phyloP scores from a whole-genome alignment of 2,329 filamentous ascomycete species.

The Trichoderma aggressivum region DNA sequence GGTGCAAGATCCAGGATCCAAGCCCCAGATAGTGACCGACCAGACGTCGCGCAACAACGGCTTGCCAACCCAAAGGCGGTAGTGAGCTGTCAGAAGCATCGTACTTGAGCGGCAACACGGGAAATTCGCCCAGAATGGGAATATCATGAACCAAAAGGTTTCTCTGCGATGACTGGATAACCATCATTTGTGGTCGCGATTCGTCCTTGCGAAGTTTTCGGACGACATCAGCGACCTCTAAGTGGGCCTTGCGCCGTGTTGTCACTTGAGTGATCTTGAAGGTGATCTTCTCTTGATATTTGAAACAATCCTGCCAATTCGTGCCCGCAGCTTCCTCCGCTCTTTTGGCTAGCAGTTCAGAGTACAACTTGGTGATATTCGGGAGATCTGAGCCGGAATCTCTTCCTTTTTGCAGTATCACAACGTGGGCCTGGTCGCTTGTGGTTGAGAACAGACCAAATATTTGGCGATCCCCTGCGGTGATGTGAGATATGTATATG shows the following conservation, averaged over 20 bases:
- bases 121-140: conserved; percentile 78
- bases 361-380: conserved; percentile 85
- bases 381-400: conserved; percentile 79
- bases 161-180: conserved; percentile 85
- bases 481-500: conserved; percentile 89
- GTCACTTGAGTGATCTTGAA: conserved; percentile 88
- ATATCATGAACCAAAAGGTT: conserved; percentile 80
- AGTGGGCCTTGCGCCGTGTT: conserved; percentile 80
- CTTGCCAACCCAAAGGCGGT: conserved; percentile 91
- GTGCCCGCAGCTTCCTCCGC: conserved; percentile 64
- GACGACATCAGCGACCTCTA: conserved; percentile 82
- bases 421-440: conserved; percentile 74
- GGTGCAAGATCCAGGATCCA: conserved; percentile 86
- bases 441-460: conserved; percentile 90
- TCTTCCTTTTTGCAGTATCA: conserved; percentile 79
- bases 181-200: conserved; percentile 72
- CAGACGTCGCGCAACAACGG: conserved; percentile 78
- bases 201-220: conserved; percentile 91
- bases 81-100: conserved; percentile 82
- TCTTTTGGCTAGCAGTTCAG: conserved; percentile 66
- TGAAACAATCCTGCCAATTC: conserved; percentile 75
- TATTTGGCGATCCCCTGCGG: conserved; percentile 84
- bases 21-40: conserved; percentile 88
- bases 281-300: conserved; percentile 79
- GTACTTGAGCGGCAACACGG: conserved; percentile 74